Percentiles rank a stretch among this genome's conserved stretches.
These are phyloP conservation scores for Scalesia atractyloides DNA, from an alignment of 129 eudicot genomes.

Conservation along the genomic window DNA sequence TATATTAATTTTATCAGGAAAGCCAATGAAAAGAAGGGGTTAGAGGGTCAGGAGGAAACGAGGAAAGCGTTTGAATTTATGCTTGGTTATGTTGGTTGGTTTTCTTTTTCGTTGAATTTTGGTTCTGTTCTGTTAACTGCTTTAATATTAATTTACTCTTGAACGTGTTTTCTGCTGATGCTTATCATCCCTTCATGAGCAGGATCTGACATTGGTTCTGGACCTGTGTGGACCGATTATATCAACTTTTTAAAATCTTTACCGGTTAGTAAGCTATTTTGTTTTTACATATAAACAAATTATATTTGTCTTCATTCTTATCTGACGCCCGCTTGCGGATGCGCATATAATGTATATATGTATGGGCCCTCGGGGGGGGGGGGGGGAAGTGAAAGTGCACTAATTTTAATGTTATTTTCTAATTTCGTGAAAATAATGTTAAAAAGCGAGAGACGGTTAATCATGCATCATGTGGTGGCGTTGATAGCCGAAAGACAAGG, in stretches of 20 bases:
- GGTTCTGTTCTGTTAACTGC: slow-evolving; percentile 26
- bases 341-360: no score
- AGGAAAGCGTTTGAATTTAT: slow-evolving; percentile 95
- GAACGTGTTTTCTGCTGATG: not conserved
- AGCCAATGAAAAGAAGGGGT: slow-evolving; percentile 93
- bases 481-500: no score
- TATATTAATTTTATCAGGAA: slow-evolving; percentile 91
- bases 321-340: no score
- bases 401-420: no score
- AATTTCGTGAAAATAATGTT: no score
- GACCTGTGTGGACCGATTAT: slow-evolving; percentile 98
- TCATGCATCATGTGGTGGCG: no score
- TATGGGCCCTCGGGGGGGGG: no score
- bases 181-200: slow-evolving; percentile 19
- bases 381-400: no score
- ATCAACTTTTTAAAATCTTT: slow-evolving; percentile 74
- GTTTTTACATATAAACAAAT: slow-evolving; percentile 11
- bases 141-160: not conserved
- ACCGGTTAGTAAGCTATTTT: slow-evolving; percentile 53
- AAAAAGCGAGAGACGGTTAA: no score
- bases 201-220: slow-evolving; percentile 94
- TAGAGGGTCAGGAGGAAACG: slow-evolving; percentile 96
- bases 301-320: no score
- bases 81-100: slow-evolving; percentile 82
- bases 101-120: slow-evolving; percentile 22